These are phyloP conservation scores for Fraxinus xanthoxyloides DNA, from an alignment of 305 asterid species.

Conservation along the genomic window DNA sequence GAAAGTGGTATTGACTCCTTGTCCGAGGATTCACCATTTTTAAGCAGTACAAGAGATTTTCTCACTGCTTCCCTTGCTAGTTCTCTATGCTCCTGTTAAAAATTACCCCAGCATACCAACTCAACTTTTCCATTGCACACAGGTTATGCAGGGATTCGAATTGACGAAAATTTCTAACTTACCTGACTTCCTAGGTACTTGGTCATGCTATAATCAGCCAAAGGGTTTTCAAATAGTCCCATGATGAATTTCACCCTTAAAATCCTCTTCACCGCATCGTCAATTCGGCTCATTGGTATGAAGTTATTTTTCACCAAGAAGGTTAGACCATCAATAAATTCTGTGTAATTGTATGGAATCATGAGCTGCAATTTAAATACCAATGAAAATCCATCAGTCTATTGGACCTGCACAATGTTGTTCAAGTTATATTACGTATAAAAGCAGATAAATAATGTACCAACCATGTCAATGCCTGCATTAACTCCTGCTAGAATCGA, in stretches of 20 bases:
- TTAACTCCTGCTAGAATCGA: constrained; percentile 46
- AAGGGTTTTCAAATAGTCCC: constrained; percentile 70
- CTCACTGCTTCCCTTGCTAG: constrained; percentile 58
- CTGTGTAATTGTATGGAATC: constrained; percentile 57
- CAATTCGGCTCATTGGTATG: constrained; percentile 51
- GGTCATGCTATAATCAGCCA: constrained; percentile 63
- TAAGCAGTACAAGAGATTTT: constrained; percentile 44
- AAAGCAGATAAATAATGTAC: constrained; percentile 1
- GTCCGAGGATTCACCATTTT: constrained; percentile 39
- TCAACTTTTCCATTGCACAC: not conserved
- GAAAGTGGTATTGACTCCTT: constrained; percentile 38
- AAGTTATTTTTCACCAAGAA: constrained; percentile 44
- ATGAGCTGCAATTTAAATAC: constrained; percentile 46
- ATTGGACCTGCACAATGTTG: not conserved
- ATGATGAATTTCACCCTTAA: constrained; percentile 63
- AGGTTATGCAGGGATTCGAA: not conserved
- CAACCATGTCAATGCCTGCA: constrained; percentile 63
- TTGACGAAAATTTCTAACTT: not conserved
- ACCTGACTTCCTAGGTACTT: constrained; percentile 64
- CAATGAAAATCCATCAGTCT: not conserved
- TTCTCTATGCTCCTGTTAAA: constrained; percentile 45
- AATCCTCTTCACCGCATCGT: constrained; percentile 74
- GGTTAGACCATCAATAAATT: constrained; percentile 57
- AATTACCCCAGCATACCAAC: not conserved
- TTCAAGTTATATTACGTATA: not conserved